These are phyloP conservation scores for Beauveria sp. DNA, from an alignment of 2,329 filamentous ascomycete genomes.

Conservation along the genomic window DNA sequence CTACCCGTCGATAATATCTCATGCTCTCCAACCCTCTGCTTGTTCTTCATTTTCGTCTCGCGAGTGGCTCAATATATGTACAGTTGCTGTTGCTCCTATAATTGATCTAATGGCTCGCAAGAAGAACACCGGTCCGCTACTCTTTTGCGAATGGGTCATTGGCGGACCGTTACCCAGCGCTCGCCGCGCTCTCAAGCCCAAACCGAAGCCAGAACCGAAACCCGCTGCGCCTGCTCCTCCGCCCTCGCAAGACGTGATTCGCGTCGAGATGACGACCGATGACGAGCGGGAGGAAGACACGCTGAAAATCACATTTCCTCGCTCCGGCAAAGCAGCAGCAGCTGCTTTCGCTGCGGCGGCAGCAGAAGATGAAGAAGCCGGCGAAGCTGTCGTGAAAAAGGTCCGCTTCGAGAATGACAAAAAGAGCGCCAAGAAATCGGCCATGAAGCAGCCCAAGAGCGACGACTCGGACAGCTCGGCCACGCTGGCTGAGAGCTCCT, in stretches of 20 bases:
- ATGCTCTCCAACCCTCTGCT: too few relatives aligned
- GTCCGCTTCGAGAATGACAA: conserved; percentile 32
- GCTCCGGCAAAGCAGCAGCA: conserved; percentile 20
- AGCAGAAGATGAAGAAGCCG: conserved; percentile 4
- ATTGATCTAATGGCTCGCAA: background rate
- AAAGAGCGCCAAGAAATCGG: conserved; percentile 25
- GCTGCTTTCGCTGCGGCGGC: conserved; percentile 5
- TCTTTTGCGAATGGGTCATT: conserved; percentile 35
- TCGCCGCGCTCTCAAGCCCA: conserved; percentile 18
- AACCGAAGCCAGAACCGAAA: conserved; percentile 13
- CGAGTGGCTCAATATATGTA: too few relatives aligned
- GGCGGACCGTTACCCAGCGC: conserved; percentile 27
- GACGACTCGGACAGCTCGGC: conserved; percentile 18
- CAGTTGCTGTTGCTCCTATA: background rate
- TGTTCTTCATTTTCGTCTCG: too few relatives aligned
- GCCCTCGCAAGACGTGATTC: conserved; percentile 25
- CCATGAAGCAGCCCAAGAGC: conserved; percentile 26
- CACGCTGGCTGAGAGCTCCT: conserved; percentile 6
- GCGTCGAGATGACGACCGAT: conserved; percentile 39
- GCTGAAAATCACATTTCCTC: conserved; percentile 41
- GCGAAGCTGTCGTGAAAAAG: conserved; percentile 27
- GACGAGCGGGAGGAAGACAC: conserved; percentile 44
- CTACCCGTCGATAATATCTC: background rate
- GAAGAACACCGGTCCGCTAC: conserved; percentile 1
- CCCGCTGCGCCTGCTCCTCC: background rate